A percentile compares a stretch with the other conserved stretches of the same genome.
Evolutionary conservation across 352 stramenopile genomes (phyloP).

Genomic region (Phytophthora chlamydospora): DNA sequence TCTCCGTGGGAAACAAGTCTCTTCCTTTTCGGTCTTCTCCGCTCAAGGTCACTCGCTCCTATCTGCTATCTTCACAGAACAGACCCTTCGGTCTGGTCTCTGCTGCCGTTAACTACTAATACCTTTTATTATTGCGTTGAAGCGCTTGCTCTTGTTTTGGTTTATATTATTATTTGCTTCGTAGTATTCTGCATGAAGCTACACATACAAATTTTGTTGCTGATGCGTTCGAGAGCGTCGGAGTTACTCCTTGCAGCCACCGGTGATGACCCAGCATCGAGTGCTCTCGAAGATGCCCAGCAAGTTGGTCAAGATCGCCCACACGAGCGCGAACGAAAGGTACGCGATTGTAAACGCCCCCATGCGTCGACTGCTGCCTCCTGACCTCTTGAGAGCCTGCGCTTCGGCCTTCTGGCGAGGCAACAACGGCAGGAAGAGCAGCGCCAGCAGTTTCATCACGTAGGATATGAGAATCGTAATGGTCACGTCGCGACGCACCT

Average conservation of each 20-base stretch:
- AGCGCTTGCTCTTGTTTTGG: no score
- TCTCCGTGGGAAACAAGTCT: no score
- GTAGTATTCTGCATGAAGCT: neutral
- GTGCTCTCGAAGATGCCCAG: conserved; percentile 57
- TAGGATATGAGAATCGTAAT: conserved; percentile 65
- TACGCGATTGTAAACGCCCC: conserved; percentile 48
- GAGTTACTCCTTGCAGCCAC: conserved; percentile 44
- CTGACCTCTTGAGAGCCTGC: conserved; percentile 48
- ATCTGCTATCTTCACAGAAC: no score
- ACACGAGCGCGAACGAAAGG: conserved; percentile 45
- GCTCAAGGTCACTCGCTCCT: no score
- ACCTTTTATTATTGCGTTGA: neutral
- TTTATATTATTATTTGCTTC: no score
- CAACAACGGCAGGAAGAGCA: conserved; percentile 48
- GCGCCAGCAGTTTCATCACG: conserved; percentile 46
- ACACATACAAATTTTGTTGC: neutral
- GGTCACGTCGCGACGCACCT: conserved; percentile 58
- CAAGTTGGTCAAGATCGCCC: conserved; percentile 54
- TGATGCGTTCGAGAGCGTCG: neutral
- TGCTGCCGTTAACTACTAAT: neutral
- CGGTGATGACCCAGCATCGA: conserved; percentile 55
- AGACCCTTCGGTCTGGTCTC: no score
- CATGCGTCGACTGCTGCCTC: conserved; percentile 47
- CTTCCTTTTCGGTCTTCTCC: no score
- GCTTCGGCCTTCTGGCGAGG: conserved; percentile 54